A percentile compares a stretch with the other conserved stretches of the same genome.
phyloP scores from a whole-genome alignment of 129 eudicot species.

The Helichrysum umbraculigerum region DNA sequence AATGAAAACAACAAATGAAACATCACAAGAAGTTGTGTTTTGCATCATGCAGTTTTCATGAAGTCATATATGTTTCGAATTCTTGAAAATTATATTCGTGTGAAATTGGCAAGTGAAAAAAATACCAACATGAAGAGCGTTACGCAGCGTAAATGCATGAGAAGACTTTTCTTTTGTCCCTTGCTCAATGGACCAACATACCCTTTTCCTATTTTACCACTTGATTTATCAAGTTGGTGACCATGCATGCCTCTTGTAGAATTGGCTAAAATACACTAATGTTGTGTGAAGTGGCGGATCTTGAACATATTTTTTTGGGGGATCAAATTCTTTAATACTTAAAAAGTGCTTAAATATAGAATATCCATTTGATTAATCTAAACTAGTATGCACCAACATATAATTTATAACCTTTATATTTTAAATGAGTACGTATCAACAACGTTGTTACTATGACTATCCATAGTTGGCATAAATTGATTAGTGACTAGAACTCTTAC shows the following conservation, averaged over 20 bases:
- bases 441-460: too few species aligned
- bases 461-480: too few species aligned
- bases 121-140: background rate
- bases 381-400: too few species aligned
- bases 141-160: background rate
- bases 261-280: background rate
- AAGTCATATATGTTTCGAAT: background rate
- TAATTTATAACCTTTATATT: too few species aligned
- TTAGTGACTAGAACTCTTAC: too few species aligned
- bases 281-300: too few species aligned
- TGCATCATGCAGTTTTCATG: background rate
- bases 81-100: background rate
- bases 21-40: constrained; percentile 14
- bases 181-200: background rate
- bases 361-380: too few species aligned
- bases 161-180: background rate
- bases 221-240: background rate
- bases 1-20: background rate
- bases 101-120: background rate
- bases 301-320: too few species aligned
- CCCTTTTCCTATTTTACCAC: background rate
- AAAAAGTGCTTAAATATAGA: too few species aligned
- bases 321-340: too few species aligned
- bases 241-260: background rate
- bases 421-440: too few species aligned